Percentiles rank a stretch among this genome's conserved stretches.
These are phyloP conservation scores for Ascobolus immersus DNA, from an alignment of 495 filamentous ascomycete species.

Conservation along the genomic window DNA sequence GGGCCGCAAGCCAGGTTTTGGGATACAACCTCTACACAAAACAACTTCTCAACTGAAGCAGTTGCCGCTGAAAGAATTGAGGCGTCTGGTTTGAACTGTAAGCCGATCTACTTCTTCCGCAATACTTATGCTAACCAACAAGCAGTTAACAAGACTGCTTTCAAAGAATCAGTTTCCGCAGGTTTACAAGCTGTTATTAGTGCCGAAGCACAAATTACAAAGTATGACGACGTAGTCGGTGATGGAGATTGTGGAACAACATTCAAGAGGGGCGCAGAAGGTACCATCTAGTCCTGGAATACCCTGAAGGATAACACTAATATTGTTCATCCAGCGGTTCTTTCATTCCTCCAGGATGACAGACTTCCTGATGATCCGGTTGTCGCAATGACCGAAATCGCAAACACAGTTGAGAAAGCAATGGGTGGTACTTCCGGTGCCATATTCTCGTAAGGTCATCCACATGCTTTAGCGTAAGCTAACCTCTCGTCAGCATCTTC, in stretches of 20 bases:
- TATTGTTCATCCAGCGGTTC: slow-evolving; percentile 35
- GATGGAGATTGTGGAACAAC: slow-evolving; percentile 91
- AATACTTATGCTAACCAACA: neutral
- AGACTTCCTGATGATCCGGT: slow-evolving; percentile 41
- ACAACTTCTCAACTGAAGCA: too few species aligned
- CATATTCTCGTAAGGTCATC: slow-evolving; percentile 35
- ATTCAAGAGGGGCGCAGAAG: slow-evolving; percentile 69
- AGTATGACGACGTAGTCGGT: slow-evolving; percentile 74
- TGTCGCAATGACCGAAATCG: slow-evolving; percentile 45
- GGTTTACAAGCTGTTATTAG: slow-evolving; percentile 46
- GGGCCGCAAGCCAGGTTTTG: slow-evolving; percentile 27
- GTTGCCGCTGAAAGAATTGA: slow-evolving; percentile 27
- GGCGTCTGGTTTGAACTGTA: slow-evolving; percentile 18
- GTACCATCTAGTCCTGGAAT: too few species aligned
- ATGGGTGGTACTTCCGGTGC: slow-evolving; percentile 97
- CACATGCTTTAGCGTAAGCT: neutral
- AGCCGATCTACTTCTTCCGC: slow-evolving; percentile 2
- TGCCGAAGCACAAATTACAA: slow-evolving; percentile 62
- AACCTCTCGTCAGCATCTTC: slow-evolving; percentile 34
- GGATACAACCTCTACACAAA: too few species aligned
- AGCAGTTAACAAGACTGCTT: slow-evolving; percentile 30
- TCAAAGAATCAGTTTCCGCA: slow-evolving; percentile 34
- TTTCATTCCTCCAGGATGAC: slow-evolving; percentile 33
- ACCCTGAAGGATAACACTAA: too few species aligned
- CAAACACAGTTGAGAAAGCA: slow-evolving; percentile 54